Percentiles rank a stretch among this genome's conserved stretches.
These are phyloP conservation scores for Penicillium sp. DNA, from an alignment of 2,329 filamentous ascomycete genomes.

Conservation along the genomic window DNA sequence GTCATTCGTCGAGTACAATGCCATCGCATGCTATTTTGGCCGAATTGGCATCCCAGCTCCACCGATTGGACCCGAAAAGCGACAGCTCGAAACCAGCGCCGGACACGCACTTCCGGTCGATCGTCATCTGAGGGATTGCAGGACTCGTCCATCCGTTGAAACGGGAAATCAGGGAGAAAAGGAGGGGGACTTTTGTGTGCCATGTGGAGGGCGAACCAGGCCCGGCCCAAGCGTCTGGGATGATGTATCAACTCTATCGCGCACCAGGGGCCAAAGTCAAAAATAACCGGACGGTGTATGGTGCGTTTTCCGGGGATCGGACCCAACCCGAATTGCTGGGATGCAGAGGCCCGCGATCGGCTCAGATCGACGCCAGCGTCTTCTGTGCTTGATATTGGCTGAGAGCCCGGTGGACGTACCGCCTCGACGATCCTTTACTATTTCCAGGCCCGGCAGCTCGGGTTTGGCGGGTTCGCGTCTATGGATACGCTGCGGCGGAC, in stretches of 20 bases:
- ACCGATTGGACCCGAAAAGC: not conserved
- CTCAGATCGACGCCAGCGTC: not conserved
- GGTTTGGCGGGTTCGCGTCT: not conserved
- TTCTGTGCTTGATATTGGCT: not conserved
- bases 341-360: slow-evolving; percentile 10
- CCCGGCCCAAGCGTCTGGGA: not conserved
- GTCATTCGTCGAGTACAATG: not conserved
- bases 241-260: not conserved
- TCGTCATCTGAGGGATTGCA: slow-evolving; percentile 3
- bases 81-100: not conserved
- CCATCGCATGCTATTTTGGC: not conserved
- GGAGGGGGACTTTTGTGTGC: not conserved
- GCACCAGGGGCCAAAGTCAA: not conserved
- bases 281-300: no score
- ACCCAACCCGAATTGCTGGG: slow-evolving; percentile 17
- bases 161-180: no score
- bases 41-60: not conserved
- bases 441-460: not conserved
- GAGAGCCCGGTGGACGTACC: not conserved
- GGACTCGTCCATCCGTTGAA: no score
- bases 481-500: not conserved
- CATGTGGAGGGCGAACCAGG: not conserved
- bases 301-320: slow-evolving; percentile 14
- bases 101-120: slow-evolving; percentile 4
- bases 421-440: not conserved